phyloP scores from a whole-genome alignment of 305 asterid genomes.

The Fraxinus dipetala region DNA sequence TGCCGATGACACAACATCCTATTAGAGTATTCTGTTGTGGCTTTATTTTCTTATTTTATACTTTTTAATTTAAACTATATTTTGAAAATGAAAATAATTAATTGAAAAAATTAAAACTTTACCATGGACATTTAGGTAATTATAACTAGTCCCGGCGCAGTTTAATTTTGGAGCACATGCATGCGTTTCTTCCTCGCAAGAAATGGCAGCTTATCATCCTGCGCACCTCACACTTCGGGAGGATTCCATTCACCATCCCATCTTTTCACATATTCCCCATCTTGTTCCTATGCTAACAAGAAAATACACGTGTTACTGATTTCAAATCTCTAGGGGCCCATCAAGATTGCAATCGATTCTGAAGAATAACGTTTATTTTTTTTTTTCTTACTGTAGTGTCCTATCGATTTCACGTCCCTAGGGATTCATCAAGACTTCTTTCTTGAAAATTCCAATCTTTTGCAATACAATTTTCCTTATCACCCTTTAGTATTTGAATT shows the following conservation, averaged over 20 bases:
- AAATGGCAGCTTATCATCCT: conserved; percentile 34
- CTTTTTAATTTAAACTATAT: background rate
- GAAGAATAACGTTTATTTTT: too few relatives aligned
- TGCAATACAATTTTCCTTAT: too few relatives aligned
- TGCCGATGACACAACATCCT: background rate
- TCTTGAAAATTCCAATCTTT: too few relatives aligned
- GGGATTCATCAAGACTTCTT: too few relatives aligned
- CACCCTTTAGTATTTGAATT: background rate
- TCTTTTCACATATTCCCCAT: conserved; percentile 39
- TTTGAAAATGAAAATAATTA: background rate
- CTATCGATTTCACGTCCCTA: too few relatives aligned
- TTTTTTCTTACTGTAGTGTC: too few relatives aligned
- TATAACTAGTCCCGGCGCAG: background rate
- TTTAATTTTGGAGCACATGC: too few relatives aligned
- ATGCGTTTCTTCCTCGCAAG: conserved; percentile 22
- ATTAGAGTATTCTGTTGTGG: background rate
- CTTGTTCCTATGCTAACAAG: conserved; percentile 30
- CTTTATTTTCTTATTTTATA: background rate
- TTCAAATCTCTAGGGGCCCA: too few relatives aligned
- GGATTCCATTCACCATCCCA: conserved; percentile 44
- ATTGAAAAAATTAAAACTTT: too few relatives aligned
- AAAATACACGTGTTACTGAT: too few relatives aligned
- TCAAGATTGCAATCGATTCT: background rate
- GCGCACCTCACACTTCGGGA: conserved; percentile 42
- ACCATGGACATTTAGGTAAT: background rate